Conservation (phyloP, 1,139 yeast species). For the Saccharomyces hybrid region DNA sequence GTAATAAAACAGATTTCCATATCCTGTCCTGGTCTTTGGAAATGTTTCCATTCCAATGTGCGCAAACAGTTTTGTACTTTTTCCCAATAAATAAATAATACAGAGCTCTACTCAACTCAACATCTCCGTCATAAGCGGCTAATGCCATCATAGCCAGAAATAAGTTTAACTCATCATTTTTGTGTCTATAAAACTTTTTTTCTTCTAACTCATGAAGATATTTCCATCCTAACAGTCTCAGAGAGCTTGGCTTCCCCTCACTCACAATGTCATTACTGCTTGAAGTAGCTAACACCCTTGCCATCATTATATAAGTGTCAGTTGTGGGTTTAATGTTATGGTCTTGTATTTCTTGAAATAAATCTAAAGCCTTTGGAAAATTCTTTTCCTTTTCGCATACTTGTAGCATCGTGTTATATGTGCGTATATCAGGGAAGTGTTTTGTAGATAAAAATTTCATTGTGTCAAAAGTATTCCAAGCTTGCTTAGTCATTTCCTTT, state of each 20-base stretch:
- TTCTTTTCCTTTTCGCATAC: constrained; percentile 56
- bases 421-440: constrained; percentile 52
- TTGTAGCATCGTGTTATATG: constrained; percentile 65
- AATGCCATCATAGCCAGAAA: constrained; percentile 65
- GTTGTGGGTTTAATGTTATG: constrained; percentile 38
- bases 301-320: constrained; percentile 54
- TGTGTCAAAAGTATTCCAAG: constrained; percentile 68
- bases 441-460: constrained; percentile 73
- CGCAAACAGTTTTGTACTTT: constrained; percentile 24
- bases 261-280: constrained; percentile 41
- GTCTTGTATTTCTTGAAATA: constrained; percentile 63
- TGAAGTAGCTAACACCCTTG: constrained; percentile 65
- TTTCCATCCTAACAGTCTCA: constrained; percentile 52
- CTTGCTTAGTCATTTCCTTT: constrained; percentile 46
- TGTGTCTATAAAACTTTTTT: constrained; percentile 7
- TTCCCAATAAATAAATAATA: constrained; percentile 48
- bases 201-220: constrained; percentile 61
- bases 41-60: background rate
- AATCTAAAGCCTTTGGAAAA: constrained; percentile 65
- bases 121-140: constrained; percentile 73
- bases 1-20: constrained; percentile 32
- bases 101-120: constrained; percentile 64
- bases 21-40: constrained; percentile 10
- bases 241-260: constrained; percentile 27
- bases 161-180: constrained; percentile 43